These are phyloP conservation scores for Lactarius tabidus DNA, from an alignment of 768 basidiomycete genomes.

Conservation along the genomic window DNA sequence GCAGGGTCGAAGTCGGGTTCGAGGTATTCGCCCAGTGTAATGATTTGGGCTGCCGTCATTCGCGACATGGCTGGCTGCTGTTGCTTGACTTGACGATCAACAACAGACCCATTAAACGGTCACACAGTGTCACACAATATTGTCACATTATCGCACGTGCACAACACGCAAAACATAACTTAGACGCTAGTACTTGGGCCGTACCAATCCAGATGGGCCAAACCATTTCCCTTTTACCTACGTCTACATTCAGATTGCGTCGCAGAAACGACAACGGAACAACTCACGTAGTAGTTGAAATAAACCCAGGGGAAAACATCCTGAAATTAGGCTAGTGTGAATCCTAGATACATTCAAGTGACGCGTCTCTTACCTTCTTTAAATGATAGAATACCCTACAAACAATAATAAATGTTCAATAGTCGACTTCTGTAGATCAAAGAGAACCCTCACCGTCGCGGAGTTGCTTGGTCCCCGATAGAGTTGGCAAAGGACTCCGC, in stretches of 20 bases:
- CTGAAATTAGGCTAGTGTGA: slow-evolving; percentile 13
- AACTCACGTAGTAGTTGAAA: slow-evolving; percentile 29
- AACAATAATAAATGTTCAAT: neutral
- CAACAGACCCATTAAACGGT: slow-evolving; percentile 20
- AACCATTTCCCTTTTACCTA: slow-evolving; percentile 34
- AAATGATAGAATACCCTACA: slow-evolving; percentile 43
- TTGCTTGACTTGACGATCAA: neutral
- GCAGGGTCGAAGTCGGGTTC: slow-evolving; percentile 72
- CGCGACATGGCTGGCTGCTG: slow-evolving; percentile 55
- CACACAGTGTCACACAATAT: slow-evolving; percentile 12
- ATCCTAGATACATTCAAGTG: slow-evolving; percentile 21
- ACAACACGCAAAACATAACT: neutral
- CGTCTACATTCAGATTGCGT: neutral
- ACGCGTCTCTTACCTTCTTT: slow-evolving; percentile 33
- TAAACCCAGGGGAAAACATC: slow-evolving; percentile 37
- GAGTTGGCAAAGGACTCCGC: slow-evolving; percentile 75
- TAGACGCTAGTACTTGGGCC: slow-evolving; percentile 22
- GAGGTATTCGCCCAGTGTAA: slow-evolving; percentile 72
- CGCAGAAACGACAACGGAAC: neutral
- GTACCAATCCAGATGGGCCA: slow-evolving; percentile 29
- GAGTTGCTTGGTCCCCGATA: slow-evolving; percentile 72
- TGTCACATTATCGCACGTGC: slow-evolving; percentile 13
- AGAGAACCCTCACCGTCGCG: slow-evolving; percentile 53
- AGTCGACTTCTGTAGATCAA: neutral
- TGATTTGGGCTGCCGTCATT: slow-evolving; percentile 73